Evolutionary conservation across 1,139 yeast species (phyloP).

Genomic region (Zygoascus meyerae): DNA sequence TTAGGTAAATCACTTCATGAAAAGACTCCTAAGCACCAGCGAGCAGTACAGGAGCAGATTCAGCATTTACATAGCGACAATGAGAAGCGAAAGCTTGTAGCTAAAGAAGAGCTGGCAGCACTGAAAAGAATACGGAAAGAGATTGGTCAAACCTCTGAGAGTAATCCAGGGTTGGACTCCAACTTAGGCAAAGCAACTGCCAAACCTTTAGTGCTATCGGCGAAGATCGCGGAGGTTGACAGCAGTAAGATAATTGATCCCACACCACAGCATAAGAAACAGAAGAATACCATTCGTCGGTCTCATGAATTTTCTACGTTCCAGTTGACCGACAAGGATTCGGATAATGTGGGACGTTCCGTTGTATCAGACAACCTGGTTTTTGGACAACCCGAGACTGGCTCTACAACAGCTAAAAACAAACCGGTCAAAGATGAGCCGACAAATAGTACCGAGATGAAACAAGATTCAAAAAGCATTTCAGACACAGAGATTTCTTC

Average conservation of each 20-base stretch:
- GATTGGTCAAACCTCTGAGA: slow-evolving; percentile 7
- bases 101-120: slow-evolving; percentile 23
- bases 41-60: slow-evolving; percentile 28
- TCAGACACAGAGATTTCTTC: background rate
- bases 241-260: slow-evolving; percentile 8
- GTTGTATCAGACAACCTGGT: too few species aligned
- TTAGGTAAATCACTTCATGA: slow-evolving; percentile 39
- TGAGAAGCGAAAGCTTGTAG: slow-evolving; percentile 23
- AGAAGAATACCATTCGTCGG: background rate
- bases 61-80: slow-evolving; percentile 33
- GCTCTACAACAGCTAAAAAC: too few species aligned
- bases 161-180: background rate
- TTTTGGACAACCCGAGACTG: too few species aligned
- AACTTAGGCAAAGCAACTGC: background rate
- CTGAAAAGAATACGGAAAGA: slow-evolving; percentile 21
- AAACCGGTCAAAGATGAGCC: background rate
- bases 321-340: slow-evolving; percentile 13
- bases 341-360: slow-evolving; percentile 3
- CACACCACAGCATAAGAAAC: background rate
- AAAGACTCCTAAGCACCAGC: slow-evolving; percentile 35
- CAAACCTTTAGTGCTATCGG: slow-evolving; percentile 3
- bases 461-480: background rate
- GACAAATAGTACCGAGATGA: background rate
- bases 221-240: slow-evolving; percentile 7
- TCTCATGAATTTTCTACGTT: slow-evolving; percentile 9